Evolutionary conservation across 305 asterid species (phyloP), one percentile per base, ranked within the genome.

Genomic region (Fraxinus albicans): DNA sequence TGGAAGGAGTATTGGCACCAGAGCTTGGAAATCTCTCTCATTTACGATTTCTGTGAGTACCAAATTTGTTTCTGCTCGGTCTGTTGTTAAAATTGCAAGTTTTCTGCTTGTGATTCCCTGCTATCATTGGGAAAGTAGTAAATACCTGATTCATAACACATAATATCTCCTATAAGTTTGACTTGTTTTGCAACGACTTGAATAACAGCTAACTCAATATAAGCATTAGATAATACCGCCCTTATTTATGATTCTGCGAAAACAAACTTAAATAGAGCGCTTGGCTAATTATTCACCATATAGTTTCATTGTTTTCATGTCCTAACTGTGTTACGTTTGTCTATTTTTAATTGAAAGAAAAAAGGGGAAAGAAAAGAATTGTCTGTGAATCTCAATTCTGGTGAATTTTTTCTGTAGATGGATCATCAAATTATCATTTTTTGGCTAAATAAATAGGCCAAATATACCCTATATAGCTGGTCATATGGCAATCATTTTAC

Each of bases 1-100:
- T 97, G 88, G 93, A 87, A 88, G 99, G 99, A 80, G 87, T 82
- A 50, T 79, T 95, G 86, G 92, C 90, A 58, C 95, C 98, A 47
- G 96, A 91, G 88, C 91, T 97, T 81, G 99, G 97, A 84, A 89
- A 88, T 73, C 96, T 97, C 80, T 81, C 87, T 79, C 90, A 90
- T 82, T 81, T 97, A 77, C 90, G 85, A 90, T 78, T 82, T 88
- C 93, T 97, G 99, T 93, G 90, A 88, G 98, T 88, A 76, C 85
- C 81, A 73, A 75, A 34, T 80, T 79, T 27, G 21, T 76, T 19
- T 34, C 31, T 60, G 36, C 25, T n/a, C 60, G 67, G 17, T 38
- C 63, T 47, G 53, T 40, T 79, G 77, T 55, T 23, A 40, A 74
- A 53, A 47, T 33, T 38, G 17, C 40, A 65, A 65, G 73, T 65